Evolutionary conservation across 1,284 basidiomycete genomes (phyloP).

Genomic region (Ustilago vetiveriae): DNA sequence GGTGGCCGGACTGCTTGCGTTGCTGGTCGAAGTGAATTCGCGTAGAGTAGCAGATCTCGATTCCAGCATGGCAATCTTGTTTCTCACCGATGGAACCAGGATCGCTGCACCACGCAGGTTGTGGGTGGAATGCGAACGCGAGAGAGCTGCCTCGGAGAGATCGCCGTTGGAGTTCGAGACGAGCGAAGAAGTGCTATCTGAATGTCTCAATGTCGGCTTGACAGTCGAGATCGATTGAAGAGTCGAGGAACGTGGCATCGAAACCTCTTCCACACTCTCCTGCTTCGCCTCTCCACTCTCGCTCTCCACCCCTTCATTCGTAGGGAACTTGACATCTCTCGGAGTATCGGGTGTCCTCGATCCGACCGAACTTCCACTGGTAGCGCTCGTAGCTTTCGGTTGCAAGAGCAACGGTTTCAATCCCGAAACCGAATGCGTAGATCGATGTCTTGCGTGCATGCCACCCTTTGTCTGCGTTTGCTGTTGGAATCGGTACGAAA

Average conservation of each 20-base stretch:
- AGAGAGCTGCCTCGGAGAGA: slow-evolving; percentile 3
- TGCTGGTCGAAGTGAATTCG: slow-evolving; percentile 31
- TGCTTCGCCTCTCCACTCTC: no score
- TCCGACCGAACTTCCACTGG: slow-evolving; percentile 10
- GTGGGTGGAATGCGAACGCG: slow-evolving; percentile 43
- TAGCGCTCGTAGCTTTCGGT: slow-evolving; percentile 27
- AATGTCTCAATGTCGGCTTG: slow-evolving; percentile 22
- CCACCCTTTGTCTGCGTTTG: slow-evolving; percentile 4
- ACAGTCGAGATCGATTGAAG: slow-evolving; percentile 10
- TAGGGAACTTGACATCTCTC: no score
- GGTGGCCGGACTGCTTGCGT: slow-evolving; percentile 7
- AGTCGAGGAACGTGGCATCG: slow-evolving; percentile 33
- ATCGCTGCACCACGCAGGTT: slow-evolving; percentile 45
- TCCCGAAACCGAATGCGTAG: slow-evolving; percentile 29
- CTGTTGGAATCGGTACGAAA: slow-evolving; percentile 17
- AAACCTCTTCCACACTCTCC: no score
- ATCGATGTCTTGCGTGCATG: slow-evolving; percentile 13
- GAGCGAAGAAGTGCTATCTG: slow-evolving; percentile 43
- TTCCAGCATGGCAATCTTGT: slow-evolving; percentile 63
- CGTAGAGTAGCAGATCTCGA: slow-evolving; percentile 33
- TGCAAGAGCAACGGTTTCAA: slow-evolving; percentile 33
- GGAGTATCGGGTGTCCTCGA: slow-evolving; percentile 20
- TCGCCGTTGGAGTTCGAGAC: slow-evolving; percentile 5
- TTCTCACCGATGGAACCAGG: slow-evolving; percentile 58
- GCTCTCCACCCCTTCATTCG: no score